Base-by-base conservation (phyloP, 169 alveolate genomes). In the Plasmodium berghei region DNA sequence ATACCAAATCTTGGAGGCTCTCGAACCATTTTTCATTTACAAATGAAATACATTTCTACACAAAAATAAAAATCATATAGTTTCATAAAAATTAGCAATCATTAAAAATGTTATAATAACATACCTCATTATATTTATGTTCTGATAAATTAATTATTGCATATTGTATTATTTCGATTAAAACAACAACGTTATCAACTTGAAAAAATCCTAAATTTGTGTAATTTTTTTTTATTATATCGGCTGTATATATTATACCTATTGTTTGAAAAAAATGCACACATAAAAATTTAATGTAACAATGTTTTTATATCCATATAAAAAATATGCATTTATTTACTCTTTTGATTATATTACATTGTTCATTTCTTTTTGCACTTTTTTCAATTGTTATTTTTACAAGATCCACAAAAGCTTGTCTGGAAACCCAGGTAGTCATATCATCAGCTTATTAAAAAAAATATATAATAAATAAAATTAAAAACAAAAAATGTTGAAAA, bases 341-440 rank as follows among this genome's bases (percentile, higher is more conserved):
- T 16, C 10, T 18, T 18, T 45, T n/a, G 12, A n/a, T 16, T 24
- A 28, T 48, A 77, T 77, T 77, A 77, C 89, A 77, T 24, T 58
- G 75, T 63, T 64, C 89, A 56, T 77, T 22, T 64, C 77, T 77
- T 49, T 63, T 77, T 77, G 52, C 22, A 45, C 46, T 64, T 5
- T 77, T 59, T 12, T 59, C 77, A 42, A 77, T 55, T 77, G 63
- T 40, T 22, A 69, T 69, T 70, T 77, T 77, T 12, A 77, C 28
- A 18, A 77, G 77, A 42, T 63, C 89, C 45, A 70, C 73, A 55
- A 77, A 9, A 40, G 89, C 89, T 56, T 77, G 89, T 18, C 89
- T 77, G 42, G 89, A 77, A 18, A 77, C n/a, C 89, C 89, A 77
- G 75, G 59, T 77, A 22, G 77, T 71, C 77, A 77, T 69, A 34